phyloP scores from a whole-genome alignment of 306 rosid species.

The Cucurbita argyrosperma region DNA sequence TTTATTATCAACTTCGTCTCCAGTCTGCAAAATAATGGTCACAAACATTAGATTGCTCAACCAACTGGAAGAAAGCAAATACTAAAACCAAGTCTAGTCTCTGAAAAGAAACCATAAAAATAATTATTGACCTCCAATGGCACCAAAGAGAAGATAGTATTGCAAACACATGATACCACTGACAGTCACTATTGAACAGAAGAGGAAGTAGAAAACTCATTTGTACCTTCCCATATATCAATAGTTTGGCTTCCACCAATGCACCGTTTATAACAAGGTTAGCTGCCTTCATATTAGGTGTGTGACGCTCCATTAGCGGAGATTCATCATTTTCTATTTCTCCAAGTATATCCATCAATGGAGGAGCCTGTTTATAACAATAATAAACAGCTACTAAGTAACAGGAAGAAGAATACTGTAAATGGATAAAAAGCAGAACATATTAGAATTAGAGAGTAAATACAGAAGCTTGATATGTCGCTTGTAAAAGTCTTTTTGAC shows the following conservation, averaged over 20 bases:
- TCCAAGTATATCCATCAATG: constrained; percentile 41
- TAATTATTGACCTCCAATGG: not conserved
- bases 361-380: constrained; percentile 49
- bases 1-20: constrained; percentile 32
- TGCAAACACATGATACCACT: not conserved
- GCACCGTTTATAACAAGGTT: constrained; percentile 82
- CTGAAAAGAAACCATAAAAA: not conserved
- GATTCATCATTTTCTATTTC: constrained; percentile 23
- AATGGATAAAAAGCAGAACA: not conserved
- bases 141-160: not conserved
- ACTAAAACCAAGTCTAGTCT: not conserved
- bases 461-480: constrained; percentile 96
- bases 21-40: constrained; percentile 33
- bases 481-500: constrained; percentile 70
- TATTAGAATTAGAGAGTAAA: not conserved
- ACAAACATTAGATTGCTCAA: constrained; percentile 4
- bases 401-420: not conserved
- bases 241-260: constrained; percentile 58
- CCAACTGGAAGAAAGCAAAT: not conserved
- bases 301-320: constrained; percentile 23
- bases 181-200: not conserved
- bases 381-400: constrained; percentile 8
- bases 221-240: constrained; percentile 80
- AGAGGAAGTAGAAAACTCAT: constrained; percentile 1
- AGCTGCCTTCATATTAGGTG: constrained; percentile 32